phyloP scores from a whole-genome alignment of 352 stramenopile species.

The Thalassiosira mediterranea region DNA sequence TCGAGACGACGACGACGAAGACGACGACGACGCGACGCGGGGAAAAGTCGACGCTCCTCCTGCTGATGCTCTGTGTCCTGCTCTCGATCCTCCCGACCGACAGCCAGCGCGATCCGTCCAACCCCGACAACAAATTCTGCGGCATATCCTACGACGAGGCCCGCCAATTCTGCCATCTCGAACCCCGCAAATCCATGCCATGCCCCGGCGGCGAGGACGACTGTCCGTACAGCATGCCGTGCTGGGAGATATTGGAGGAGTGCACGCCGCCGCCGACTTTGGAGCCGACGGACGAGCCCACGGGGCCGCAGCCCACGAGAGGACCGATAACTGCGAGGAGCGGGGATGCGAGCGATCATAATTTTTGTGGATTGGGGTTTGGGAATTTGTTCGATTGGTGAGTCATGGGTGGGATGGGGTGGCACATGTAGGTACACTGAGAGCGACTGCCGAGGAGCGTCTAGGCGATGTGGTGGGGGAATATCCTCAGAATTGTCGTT shows the following conservation, averaged over 20 bases:
- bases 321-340: constrained; percentile 27
- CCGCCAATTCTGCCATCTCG: constrained; percentile 41
- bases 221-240: constrained; percentile 46
- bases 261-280: constrained; percentile 30
- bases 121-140: constrained; percentile 46
- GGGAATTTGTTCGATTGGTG: constrained; percentile 55
- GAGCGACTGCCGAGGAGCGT: too few relatives aligned
- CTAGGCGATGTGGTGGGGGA: too few relatives aligned
- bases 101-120: too few relatives aligned
- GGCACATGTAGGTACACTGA: too few relatives aligned
- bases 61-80: too few relatives aligned
- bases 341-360: constrained; percentile 36
- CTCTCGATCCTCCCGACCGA: too few relatives aligned
- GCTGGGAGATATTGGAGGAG: constrained; percentile 30
- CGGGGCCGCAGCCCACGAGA: constrained; percentile 1
- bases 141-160: constrained; percentile 44
- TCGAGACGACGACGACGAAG: too few relatives aligned
- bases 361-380: constrained; percentile 53
- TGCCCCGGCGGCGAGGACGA: constrained; percentile 33
- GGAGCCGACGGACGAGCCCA: background rate
- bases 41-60: too few relatives aligned
- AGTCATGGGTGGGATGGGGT: constrained; percentile 15
- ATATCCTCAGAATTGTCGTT: too few relatives aligned
- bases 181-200: constrained; percentile 30
- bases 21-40: too few relatives aligned